Evolutionary conservation across 2,329 filamentous ascomycete genomes (phyloP).

Genomic region (Penicillium expansum): DNA sequence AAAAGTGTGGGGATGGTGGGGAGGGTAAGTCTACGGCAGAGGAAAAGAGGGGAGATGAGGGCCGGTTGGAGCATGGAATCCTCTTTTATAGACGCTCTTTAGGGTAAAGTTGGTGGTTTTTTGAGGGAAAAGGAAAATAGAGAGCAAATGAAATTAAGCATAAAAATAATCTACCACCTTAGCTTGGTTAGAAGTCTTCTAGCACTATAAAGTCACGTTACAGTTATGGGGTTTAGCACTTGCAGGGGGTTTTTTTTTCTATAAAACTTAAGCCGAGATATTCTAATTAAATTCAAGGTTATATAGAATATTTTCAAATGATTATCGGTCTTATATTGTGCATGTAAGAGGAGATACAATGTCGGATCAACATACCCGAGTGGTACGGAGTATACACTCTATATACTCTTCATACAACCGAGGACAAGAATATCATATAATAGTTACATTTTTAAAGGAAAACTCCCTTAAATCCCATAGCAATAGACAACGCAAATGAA

Average conservation of each 20-base stretch:
- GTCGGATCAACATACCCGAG: too few species aligned
- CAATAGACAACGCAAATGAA: neutral
- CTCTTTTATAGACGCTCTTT: neutral
- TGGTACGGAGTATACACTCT: neutral
- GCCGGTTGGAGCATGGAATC: constrained; percentile 5
- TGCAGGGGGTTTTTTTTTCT: neutral
- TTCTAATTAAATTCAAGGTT: neutral
- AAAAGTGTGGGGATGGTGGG: constrained; percentile 9
- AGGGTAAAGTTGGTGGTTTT: too few species aligned
- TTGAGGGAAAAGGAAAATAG: neutral
- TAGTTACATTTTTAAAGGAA: neutral
- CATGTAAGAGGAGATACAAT: neutral
- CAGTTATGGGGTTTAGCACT: neutral
- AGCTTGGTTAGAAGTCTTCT: neutral
- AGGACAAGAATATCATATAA: neutral
- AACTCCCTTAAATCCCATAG: neutral
- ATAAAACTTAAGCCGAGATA: neutral
- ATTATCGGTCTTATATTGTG: neutral
- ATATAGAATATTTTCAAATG: neutral
- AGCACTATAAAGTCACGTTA: neutral
- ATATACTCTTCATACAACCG: neutral
- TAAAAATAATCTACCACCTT: neutral
- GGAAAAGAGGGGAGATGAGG: constrained; percentile 18
- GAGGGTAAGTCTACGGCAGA: constrained; percentile 1
- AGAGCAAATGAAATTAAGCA: neutral